Evolutionary conservation across 768 basidiomycete species (phyloP).

Genomic region (Grammothele lineata): DNA sequence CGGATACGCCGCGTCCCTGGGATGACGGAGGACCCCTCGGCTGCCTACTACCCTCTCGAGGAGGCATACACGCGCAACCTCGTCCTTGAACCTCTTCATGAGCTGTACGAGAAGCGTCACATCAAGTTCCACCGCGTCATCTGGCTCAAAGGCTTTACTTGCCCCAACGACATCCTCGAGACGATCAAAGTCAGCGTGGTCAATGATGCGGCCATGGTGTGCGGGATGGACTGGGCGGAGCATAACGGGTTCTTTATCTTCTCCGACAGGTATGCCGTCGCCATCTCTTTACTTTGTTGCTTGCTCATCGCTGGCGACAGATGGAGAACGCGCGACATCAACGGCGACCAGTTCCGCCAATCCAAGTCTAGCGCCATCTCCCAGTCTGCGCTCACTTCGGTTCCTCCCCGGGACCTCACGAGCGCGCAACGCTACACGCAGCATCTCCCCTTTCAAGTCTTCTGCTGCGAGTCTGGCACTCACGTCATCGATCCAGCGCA

Average conservation of each 20-base stretch:
- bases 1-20: constrained; percentile 86
- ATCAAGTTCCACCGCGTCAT: constrained; percentile 89
- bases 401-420: constrained; percentile 84
- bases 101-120: constrained; percentile 69
- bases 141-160: constrained; percentile 99
- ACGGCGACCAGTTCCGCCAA: constrained; percentile 96
- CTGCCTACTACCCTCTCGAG: constrained; percentile 93
- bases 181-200: constrained; percentile 85
- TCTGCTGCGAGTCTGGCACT: constrained; percentile 97
- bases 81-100: constrained; percentile 84
- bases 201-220: constrained; percentile 97
- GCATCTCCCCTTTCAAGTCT: constrained; percentile 96
- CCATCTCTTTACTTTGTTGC: background rate
- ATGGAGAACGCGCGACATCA: constrained; percentile 97
- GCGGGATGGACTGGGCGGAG: constrained; percentile 99
- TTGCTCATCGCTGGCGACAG: constrained; percentile 32
- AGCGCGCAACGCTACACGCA: constrained; percentile 82
- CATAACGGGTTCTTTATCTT: constrained; percentile 97
- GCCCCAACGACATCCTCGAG: constrained; percentile 96
- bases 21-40: constrained; percentile 85
- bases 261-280: constrained; percentile 79
- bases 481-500: constrained; percentile 96
- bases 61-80: constrained; percentile 94
- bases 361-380: constrained; percentile 94
- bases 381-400: constrained; percentile 82